phyloP scores from a whole-genome alignment of 176 grass and related monocot genomes.

The Avena atlantica region DNA sequence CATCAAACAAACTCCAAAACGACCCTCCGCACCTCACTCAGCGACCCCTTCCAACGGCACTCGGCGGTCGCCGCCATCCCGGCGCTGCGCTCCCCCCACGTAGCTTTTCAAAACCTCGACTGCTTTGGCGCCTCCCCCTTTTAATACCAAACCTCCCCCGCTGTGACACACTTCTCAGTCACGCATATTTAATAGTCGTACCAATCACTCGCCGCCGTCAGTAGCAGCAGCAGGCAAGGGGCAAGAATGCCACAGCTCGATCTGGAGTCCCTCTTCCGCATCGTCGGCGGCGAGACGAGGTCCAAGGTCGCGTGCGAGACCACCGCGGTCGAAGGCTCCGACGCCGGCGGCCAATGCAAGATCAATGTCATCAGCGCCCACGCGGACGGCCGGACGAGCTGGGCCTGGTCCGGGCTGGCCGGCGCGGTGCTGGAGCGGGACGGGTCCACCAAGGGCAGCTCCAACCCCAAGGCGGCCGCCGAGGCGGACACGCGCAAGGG shows the following conservation, averaged over 20 bases:
- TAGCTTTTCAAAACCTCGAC: slow-evolving; percentile 32
- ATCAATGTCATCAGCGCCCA: neutral
- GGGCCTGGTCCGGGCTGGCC: neutral
- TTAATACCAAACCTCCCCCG: slow-evolving; percentile 7
- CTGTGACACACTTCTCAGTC: neutral
- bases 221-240: neutral
- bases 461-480: slow-evolving; percentile 50
- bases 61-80: slow-evolving; percentile 18
- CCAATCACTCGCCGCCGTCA: neutral
- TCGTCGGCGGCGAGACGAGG: slow-evolving; percentile 4
- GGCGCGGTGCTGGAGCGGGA: slow-evolving; percentile 41
- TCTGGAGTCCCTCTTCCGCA: neutral
- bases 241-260: slow-evolving; percentile 34
- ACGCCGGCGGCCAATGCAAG: neutral
- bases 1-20: neutral
- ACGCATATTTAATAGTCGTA: neutral
- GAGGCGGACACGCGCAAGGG: slow-evolving; percentile 14
- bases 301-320: slow-evolving; percentile 28
- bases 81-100: slow-evolving; percentile 15
- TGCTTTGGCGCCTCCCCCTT: slow-evolving; percentile 35
- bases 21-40: neutral
- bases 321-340: neutral
- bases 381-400: neutral
- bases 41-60: slow-evolving; percentile 29
- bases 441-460: slow-evolving; percentile 48